Evolutionary conservation across 2,329 filamentous ascomycete genomes (phyloP).

Genomic region (Neospermospora avenae): DNA sequence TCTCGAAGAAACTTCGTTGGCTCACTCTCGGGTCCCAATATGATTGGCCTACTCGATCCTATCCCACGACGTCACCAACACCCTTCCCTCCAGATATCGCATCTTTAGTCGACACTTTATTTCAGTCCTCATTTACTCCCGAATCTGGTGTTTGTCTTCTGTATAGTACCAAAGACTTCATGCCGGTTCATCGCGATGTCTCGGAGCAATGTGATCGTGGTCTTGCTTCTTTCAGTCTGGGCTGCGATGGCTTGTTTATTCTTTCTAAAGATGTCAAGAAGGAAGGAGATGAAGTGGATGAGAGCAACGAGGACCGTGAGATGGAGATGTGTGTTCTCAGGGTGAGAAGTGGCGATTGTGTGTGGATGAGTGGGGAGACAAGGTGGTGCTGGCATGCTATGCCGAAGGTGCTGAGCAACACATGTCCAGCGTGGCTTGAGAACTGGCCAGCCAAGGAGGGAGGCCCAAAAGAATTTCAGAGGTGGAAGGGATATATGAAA

Average conservation of each 20-base stretch:
- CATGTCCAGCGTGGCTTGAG: conserved; percentile 70
- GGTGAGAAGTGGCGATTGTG: conserved; percentile 79
- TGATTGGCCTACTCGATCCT: conserved; percentile 85
- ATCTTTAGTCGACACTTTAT: conserved; percentile 63
- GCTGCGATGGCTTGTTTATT: conserved; percentile 87
- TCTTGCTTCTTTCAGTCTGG: conserved; percentile 80
- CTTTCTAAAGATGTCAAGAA: conserved; percentile 53
- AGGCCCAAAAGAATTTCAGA: conserved; percentile 42
- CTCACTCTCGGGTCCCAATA: conserved; percentile 92
- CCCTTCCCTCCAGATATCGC: conserved; percentile 73
- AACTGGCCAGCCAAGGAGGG: conserved; percentile 62
- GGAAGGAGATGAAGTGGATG: conserved; percentile 28
- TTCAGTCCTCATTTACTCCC: conserved; percentile 66
- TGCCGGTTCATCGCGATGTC: conserved; percentile 91
- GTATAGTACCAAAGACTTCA: conserved; percentile 84
- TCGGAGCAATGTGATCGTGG: conserved; percentile 78
- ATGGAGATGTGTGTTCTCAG: conserved; percentile 52
- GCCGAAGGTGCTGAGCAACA: conserved; percentile 76
- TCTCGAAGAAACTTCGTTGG: conserved; percentile 85
- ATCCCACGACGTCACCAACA: conserved; percentile 64
- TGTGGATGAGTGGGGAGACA: conserved; percentile 81
- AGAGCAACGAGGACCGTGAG: conserved; percentile 26
- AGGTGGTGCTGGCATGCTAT: conserved; percentile 95
- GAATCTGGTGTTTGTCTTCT: conserved; percentile 93
- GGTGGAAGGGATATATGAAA: conserved; percentile 85